Conservation (phyloP, 75 land plant genomes). For the Adiantum capillusveneris region DNA sequence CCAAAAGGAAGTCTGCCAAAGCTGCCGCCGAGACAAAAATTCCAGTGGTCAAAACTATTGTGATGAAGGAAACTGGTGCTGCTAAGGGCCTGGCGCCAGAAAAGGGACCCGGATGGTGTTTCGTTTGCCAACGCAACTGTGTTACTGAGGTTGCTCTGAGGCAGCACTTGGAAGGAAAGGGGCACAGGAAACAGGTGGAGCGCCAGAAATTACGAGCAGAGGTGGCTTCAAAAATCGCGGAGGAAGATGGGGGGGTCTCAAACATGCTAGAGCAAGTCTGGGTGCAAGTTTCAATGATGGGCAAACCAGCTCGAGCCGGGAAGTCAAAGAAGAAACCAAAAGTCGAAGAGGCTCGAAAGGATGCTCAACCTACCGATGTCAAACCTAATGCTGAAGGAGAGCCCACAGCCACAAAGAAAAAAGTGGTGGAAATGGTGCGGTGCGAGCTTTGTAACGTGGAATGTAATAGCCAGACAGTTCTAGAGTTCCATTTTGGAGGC, state of each 20-base stretch:
- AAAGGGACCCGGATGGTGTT: slow-evolving; percentile 1
- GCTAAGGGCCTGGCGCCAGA: neutral
- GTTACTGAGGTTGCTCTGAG: neutral
- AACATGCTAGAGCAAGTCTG: neutral
- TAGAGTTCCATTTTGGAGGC: slow-evolving; percentile 2
- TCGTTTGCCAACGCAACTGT: neutral
- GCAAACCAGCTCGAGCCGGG: no score
- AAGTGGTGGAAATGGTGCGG: neutral
- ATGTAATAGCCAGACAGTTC: neutral
- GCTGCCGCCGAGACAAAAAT: neutral
- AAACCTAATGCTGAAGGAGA: no score
- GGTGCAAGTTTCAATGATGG: neutral
- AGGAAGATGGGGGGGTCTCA: neutral
- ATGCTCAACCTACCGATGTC: no score
- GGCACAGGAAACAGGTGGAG: neutral
- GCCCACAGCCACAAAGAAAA: neutral
- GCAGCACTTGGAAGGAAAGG: slow-evolving; percentile 1
- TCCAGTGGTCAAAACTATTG: neutral
- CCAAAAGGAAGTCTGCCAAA: neutral
- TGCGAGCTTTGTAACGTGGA: neutral
- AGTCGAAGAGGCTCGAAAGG: no score
- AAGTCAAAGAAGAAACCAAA: no score
- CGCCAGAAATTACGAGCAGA: neutral
- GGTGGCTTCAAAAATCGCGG: neutral
- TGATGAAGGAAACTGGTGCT: neutral